Evolutionary conservation across 192 early-diverging fungal species (phyloP), one percentile per base, ranked within the genome.

Genomic region (Coemansia erecta): DNA sequence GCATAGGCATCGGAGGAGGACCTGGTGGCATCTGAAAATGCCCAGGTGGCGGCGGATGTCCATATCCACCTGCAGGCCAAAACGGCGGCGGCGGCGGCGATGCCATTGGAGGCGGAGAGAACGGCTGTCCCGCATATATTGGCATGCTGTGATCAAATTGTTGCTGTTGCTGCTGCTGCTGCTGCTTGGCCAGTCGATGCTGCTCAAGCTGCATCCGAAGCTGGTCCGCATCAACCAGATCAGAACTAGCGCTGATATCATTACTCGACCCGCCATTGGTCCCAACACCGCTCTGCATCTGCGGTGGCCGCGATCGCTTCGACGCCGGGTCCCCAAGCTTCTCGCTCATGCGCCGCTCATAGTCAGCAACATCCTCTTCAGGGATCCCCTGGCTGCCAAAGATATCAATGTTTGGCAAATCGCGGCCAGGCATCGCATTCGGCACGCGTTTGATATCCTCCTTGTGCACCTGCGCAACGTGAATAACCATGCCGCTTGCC

Each of bases 331-430:
- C 75, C 10, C 80, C 79, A 51, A 53, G 63, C 57, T 31, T 74
- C 62, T 70, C 83, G 54, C 43, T 76, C 82, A 60, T 70, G 7
- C 54, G 76, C 61, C 49, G 37, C 65, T 84, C 83, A 61, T 95
- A 89, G 1, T 85, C 88, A 6, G 80, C 63, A 11, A 87, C 63
- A 76, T 98, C 95, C 35, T 84, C 85, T 26, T 82, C 81, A 18
- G 95, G 95, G 48, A 98, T 87, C 0, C 94, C 94, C 59, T 88
- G 85, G 89, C 94, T 98, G 22, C 94, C 95, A 71, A 94, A 96
- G 46, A 98, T 94, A 59, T 96, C 94, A 53, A 93, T 80, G 31
- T 98, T 92, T n/a, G 88, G 69, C 10, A 82, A 81, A 33, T 98
- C 92, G 44, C 93, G 84, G 19, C 93, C 93, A 33, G 85, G 80